Evolutionary conservation across 768 basidiomycete species (phyloP).

Genomic region (Amanita muscaria): DNA sequence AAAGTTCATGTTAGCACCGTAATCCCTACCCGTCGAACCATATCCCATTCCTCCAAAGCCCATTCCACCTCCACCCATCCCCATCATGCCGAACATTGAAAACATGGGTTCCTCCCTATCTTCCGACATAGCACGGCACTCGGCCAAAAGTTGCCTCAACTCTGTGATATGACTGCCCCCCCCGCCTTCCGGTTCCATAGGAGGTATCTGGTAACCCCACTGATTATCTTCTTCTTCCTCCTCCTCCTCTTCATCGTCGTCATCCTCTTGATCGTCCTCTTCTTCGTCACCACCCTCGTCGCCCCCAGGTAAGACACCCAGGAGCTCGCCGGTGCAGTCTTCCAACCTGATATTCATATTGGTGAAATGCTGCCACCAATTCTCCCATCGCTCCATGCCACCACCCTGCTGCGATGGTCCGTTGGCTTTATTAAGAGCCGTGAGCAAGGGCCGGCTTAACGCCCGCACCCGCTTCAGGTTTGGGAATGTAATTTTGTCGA

Average conservation of each 20-base stretch:
- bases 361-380: conserved; percentile 55
- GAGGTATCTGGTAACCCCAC: conserved; percentile 20
- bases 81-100: conserved; percentile 6
- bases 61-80: background rate
- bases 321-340: conserved; percentile 62
- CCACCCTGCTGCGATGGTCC: conserved; percentile 35
- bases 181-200: conserved; percentile 20
- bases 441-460: conserved; percentile 45
- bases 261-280: conserved; percentile 21
- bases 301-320: conserved; percentile 43
- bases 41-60: conserved; percentile 1
- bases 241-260: conserved; percentile 23
- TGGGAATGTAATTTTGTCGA: conserved; percentile 50
- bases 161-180: conserved; percentile 25
- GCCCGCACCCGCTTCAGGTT: conserved; percentile 49
- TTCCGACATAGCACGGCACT: conserved; percentile 45
- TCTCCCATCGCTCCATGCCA: conserved; percentile 51
- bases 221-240: conserved; percentile 20
- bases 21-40: background rate
- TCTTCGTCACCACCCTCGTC: conserved; percentile 20
- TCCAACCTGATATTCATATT: conserved; percentile 50
- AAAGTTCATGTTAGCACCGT: no score
- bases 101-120: conserved; percentile 32
- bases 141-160: conserved; percentile 46
- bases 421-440: conserved; percentile 46